Evolutionary conservation across 352 stramenopile species (phyloP).

Genomic region (Phytophthora sp.): DNA sequence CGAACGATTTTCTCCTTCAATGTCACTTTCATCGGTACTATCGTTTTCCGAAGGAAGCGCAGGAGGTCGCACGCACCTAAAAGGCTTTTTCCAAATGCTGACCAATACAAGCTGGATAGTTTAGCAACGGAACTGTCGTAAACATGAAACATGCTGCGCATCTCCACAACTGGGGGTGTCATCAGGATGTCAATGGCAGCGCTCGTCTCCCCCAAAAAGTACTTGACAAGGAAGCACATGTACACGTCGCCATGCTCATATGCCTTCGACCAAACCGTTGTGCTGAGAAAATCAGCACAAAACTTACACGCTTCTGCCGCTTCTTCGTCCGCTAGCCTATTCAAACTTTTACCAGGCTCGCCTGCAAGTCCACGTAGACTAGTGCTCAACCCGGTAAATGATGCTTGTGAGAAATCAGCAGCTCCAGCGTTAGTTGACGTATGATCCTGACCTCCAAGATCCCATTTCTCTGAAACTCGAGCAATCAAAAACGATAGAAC

Average conservation of each 20-base stretch:
- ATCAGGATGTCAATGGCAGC: constrained; percentile 59
- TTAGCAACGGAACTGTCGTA: constrained; percentile 3
- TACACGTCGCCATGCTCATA: constrained; percentile 69
- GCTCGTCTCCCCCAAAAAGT: constrained; percentile 54
- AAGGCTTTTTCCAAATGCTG: constrained; percentile 71
- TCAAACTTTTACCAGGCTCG: not conserved
- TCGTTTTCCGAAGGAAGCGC: constrained; percentile 59
- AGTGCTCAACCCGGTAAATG: constrained; percentile 63
- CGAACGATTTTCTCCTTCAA: constrained; percentile 62
- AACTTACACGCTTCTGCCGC: constrained; percentile 38
- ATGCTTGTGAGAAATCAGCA: constrained; percentile 43
- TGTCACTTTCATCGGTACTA: constrained; percentile 51
- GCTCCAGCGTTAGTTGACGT: constrained; percentile 3
- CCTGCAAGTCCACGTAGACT: constrained; percentile 40
- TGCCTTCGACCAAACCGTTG: constrained; percentile 55
- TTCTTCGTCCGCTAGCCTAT: not conserved
- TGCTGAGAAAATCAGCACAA: constrained; percentile 70
- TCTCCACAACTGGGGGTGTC: constrained; percentile 48
- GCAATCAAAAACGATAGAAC: constrained; percentile 85
- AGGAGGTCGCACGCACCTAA: constrained; percentile 71
- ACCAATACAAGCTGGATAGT: constrained; percentile 68
- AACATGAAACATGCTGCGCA: constrained; percentile 65
- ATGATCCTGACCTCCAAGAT: constrained; percentile 47
- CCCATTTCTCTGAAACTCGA: constrained; percentile 76
- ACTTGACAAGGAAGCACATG: constrained; percentile 78